These are phyloP conservation scores for Colletotrichum godetiae DNA, from an alignment of 2,329 filamentous ascomycete species.

Conservation along the genomic window DNA sequence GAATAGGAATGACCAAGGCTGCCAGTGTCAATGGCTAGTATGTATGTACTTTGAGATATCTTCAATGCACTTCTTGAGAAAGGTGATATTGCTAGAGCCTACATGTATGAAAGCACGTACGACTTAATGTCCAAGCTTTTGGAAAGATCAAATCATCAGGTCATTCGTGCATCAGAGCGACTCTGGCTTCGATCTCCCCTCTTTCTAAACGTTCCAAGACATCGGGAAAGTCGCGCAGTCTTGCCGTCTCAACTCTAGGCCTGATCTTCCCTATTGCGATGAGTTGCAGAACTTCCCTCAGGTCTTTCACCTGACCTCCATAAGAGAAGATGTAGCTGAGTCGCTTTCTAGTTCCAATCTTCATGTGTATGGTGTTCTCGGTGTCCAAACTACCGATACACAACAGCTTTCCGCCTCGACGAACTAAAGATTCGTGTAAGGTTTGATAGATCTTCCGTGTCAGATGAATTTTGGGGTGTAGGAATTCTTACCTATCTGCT, in stretches of 20 bases:
- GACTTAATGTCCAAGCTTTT: too few relatives aligned
- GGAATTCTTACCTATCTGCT: conserved; percentile 42
- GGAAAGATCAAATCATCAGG: background rate
- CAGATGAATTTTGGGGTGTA: background rate
- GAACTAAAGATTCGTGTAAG: conserved; percentile 38
- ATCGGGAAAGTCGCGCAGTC: conserved; percentile 46
- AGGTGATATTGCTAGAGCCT: background rate
- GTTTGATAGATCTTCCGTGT: background rate
- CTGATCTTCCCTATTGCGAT: conserved; percentile 46
- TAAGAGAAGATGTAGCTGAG: conserved; percentile 56
- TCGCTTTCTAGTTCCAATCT: conserved; percentile 54
- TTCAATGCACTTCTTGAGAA: background rate
- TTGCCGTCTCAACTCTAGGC: conserved; percentile 47
- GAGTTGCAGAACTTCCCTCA: conserved; percentile 49
- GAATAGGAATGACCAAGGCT: conserved; percentile 38
- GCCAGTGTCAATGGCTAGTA: conserved; percentile 43
- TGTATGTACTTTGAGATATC: background rate
- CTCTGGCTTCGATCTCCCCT: conserved; percentile 45
- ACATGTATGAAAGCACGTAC: too few relatives aligned
- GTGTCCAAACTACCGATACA: conserved; percentile 53
- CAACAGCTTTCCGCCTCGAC: conserved; percentile 49
- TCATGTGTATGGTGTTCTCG: conserved; percentile 55
- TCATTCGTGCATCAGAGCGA: conserved; percentile 38
- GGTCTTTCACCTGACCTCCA: conserved; percentile 51
- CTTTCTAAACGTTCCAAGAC: conserved; percentile 47